A percentile compares a stretch with the other conserved stretches of the same genome.
phyloP scores from a whole-genome alignment of 805 yeast genomes.

The Monosporozyma unispora region DNA sequence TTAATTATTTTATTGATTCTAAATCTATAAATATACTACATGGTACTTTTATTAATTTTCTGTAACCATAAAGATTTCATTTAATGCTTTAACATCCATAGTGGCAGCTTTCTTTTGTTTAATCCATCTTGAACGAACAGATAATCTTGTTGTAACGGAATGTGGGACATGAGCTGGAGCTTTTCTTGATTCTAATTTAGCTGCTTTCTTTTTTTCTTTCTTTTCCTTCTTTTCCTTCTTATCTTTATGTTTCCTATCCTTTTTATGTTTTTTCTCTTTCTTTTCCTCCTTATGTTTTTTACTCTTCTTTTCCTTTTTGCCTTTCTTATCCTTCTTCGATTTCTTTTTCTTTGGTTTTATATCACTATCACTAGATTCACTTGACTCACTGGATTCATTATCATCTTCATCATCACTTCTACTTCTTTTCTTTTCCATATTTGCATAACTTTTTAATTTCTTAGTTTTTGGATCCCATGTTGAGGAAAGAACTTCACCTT shows the following conservation, averaged over 20 bases:
- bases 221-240: slow-evolving; percentile 26
- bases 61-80: slow-evolving; percentile 86
- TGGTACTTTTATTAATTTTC: slow-evolving; percentile 16
- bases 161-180: slow-evolving; percentile 19
- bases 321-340: slow-evolving; percentile 23
- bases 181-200: slow-evolving; percentile 20
- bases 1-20: not conserved
- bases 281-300: slow-evolving; percentile 21
- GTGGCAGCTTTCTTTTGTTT: slow-evolving; percentile 87
- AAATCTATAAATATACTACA: not conserved
- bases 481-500: slow-evolving; percentile 73
- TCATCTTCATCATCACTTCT: slow-evolving; percentile 25
- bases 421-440: slow-evolving; percentile 25
- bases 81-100: slow-evolving; percentile 77
- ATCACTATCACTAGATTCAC: slow-evolving; percentile 13
- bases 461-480: slow-evolving; percentile 66
- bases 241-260: slow-evolving; percentile 23
- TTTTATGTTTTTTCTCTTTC: slow-evolving; percentile 25
- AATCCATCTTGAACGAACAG: slow-evolving; percentile 81
- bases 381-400: slow-evolving; percentile 7
- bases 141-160: slow-evolving; percentile 45
- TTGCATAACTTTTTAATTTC: slow-evolving; percentile 26
- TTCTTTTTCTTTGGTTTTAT: slow-evolving; percentile 13
- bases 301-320: slow-evolving; percentile 24
- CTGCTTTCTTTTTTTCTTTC: slow-evolving; percentile 22